Evolutionary conservation across 208 protist species (phyloP).

Genomic region (Herpetomonas tarakana): DNA sequence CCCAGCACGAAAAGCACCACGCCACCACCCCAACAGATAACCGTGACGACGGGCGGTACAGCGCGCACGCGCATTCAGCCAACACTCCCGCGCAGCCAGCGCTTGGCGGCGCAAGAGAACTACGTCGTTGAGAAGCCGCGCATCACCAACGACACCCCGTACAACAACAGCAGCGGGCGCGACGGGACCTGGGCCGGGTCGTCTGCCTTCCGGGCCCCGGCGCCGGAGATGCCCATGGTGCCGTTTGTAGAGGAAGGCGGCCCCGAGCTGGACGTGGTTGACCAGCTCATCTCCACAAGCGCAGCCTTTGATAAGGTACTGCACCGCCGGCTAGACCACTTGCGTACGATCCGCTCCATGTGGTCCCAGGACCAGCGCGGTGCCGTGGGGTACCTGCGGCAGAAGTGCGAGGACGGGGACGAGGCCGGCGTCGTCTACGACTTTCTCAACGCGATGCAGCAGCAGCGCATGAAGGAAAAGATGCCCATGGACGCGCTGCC

Average conservation of each 20-base stretch:
- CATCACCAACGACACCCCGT: background rate
- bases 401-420: constrained; percentile 34
- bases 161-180: background rate
- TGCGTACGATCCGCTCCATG: constrained; percentile 42
- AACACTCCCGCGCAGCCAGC: background rate
- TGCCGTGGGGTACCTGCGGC: constrained; percentile 50
- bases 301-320: constrained; percentile 27
- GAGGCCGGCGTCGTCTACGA: constrained; percentile 66
- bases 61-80: background rate
- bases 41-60: too few relatives aligned
- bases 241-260: constrained; percentile 1
- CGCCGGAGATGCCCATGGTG: constrained; percentile 1
- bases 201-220: background rate
- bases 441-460: constrained; percentile 67
- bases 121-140: constrained; percentile 4
- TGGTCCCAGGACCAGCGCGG: constrained; percentile 51
- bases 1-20: background rate
- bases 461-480: constrained; percentile 71
- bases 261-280: constrained; percentile 25
- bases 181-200: background rate
- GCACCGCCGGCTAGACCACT: constrained; percentile 42
- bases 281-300: constrained; percentile 29
- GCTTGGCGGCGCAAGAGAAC: background rate
- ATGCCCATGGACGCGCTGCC: constrained; percentile 45
- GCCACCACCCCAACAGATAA: background rate